phyloP scores from a whole-genome alignment of 208 protist genomes.

The Novymonas esmeraldas region DNA sequence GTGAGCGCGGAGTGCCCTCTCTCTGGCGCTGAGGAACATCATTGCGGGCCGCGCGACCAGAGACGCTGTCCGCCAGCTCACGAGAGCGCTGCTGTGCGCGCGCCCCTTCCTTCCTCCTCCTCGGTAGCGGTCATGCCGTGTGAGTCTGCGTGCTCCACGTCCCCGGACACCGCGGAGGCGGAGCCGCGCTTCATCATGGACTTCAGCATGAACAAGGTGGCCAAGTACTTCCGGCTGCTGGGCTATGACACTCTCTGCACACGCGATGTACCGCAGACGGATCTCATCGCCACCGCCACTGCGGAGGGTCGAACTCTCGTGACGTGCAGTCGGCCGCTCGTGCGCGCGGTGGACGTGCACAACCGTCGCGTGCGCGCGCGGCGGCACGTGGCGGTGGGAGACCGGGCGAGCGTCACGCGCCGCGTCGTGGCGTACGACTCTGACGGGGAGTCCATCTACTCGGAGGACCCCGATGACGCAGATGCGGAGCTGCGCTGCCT shows the following conservation, averaged over 20 bases:
- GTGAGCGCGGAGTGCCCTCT: too few species aligned
- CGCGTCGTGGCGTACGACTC: slow-evolving; percentile 76
- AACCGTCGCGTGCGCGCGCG: slow-evolving; percentile 32
- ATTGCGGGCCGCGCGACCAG: not conserved
- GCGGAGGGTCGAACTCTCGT: slow-evolving; percentile 44
- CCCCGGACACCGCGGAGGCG: slow-evolving; percentile 18
- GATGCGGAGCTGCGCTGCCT: slow-evolving; percentile 37
- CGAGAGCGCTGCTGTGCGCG: too few species aligned
- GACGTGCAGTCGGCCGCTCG: slow-evolving; percentile 50
- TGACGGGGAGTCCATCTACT: slow-evolving; percentile 76
- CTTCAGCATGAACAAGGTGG: slow-evolving; percentile 74
- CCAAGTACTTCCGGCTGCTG: slow-evolving; percentile 77
- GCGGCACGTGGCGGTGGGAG: not conserved
- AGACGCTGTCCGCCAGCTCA: not conserved
- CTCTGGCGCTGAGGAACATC: too few species aligned
- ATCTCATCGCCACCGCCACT: slow-evolving; percentile 42
- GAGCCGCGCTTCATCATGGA: slow-evolving; percentile 68
- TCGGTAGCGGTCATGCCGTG: slow-evolving; percentile 14
- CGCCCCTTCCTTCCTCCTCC: too few species aligned
- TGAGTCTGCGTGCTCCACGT: slow-evolving; percentile 20
- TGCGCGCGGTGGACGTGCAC: slow-evolving; percentile 41
- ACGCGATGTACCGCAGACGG: slow-evolving; percentile 33
- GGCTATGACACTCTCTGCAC: slow-evolving; percentile 77
- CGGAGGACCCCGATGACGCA: slow-evolving; percentile 26
- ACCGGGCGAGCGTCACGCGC: not conserved